Evolutionary conservation across 2,329 filamentous ascomycete species (phyloP).

Genomic region (Neofusicoccum sp.): DNA sequence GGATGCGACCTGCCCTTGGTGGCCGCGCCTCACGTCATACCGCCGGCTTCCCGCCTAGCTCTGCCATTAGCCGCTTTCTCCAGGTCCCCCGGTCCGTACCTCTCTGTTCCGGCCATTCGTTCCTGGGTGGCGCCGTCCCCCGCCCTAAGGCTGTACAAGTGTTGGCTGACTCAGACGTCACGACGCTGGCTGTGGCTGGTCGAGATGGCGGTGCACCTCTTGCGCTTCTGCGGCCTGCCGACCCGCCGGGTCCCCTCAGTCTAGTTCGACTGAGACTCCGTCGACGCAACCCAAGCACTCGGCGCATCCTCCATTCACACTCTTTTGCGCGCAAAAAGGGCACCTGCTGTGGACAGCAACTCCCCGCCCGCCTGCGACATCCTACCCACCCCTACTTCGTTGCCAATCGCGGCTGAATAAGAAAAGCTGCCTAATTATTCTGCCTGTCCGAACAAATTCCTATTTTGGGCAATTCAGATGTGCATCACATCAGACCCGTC

Average conservation of each 20-base stretch:
- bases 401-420: neutral
- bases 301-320: neutral
- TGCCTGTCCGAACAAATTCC: neutral
- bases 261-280: neutral
- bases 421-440: neutral
- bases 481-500: neutral
- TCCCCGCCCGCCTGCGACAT: too few species aligned
- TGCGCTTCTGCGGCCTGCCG: neutral
- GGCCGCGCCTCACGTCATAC: neutral
- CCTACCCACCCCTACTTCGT: neutral
- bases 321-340: too few species aligned
- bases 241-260: constrained; percentile 7
- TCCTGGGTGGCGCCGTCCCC: neutral
- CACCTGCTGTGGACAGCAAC: too few species aligned
- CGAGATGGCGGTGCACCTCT: neutral
- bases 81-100: neutral
- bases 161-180: neutral
- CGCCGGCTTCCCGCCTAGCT: neutral
- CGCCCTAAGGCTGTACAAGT: neutral
- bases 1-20: too few species aligned
- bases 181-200: neutral
- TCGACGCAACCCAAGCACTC: neutral
- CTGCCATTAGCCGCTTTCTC: neutral
- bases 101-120: neutral
- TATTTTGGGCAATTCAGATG: too few species aligned